Percentiles rank a stretch among this genome's conserved stretches.
Evolutionary conservation across 2,329 filamentous ascomycete genomes (phyloP).

Genomic region (Diaporthe humulicola): DNA sequence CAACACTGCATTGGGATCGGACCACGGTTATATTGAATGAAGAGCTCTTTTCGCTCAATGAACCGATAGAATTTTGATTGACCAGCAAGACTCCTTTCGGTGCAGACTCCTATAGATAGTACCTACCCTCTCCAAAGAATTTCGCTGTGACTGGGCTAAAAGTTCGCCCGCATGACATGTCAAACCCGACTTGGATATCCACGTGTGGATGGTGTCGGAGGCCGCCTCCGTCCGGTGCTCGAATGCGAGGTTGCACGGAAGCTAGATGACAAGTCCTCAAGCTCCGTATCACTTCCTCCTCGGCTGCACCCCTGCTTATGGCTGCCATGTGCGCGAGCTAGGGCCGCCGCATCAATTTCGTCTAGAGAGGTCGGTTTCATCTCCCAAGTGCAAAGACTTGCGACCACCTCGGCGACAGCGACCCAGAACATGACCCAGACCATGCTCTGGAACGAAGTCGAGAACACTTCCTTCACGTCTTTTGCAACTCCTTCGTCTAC

Average conservation of each 20-base stretch:
- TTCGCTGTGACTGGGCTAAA: not conserved
- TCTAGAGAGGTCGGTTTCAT: slow-evolving; percentile 49
- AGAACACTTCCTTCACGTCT: slow-evolving; percentile 57
- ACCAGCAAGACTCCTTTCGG: not conserved
- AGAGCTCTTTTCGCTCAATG: not conserved
- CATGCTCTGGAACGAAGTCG: slow-evolving; percentile 60
- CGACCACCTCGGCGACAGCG: slow-evolving; percentile 57
- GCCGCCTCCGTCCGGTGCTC: not conserved
- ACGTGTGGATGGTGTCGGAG: slow-evolving; percentile 16
- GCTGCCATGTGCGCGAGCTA: slow-evolving; percentile 38
- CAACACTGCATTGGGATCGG: not conserved
- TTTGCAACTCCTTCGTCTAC: slow-evolving; percentile 45
- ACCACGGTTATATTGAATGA: not conserved
- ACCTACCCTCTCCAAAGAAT: not conserved
- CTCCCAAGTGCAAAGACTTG: slow-evolving; percentile 60
- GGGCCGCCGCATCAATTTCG: slow-evolving; percentile 45
- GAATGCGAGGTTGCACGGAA: slow-evolving; percentile 8
- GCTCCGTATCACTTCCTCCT: slow-evolving; percentile 46
- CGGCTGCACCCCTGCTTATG: slow-evolving; percentile 36
- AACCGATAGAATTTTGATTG: not conserved
- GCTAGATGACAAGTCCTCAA: slow-evolving; percentile 44
- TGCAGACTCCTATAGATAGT: not conserved
- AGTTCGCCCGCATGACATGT: not conserved
- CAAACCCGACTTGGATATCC: not conserved
- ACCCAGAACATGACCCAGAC: slow-evolving; percentile 61